Conservation (phyloP, 2,329 filamentous ascomycete genomes). For the Cytospora schulzeri region DNA sequence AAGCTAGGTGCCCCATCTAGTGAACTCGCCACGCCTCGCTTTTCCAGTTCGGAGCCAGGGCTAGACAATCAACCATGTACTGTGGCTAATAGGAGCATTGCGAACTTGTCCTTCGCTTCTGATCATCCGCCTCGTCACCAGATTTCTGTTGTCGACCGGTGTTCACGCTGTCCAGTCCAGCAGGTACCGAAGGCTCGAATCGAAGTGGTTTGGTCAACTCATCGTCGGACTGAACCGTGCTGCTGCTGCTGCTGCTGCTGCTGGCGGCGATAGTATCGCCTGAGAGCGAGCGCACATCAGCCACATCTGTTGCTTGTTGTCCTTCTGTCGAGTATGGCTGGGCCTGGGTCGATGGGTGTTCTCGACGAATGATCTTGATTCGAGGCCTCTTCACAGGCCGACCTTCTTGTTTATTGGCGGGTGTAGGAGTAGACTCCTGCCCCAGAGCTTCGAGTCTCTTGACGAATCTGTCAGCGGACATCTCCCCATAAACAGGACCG, state of each 20-base stretch:
- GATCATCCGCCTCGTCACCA: no score
- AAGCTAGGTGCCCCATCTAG: no score
- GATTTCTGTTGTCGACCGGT: no score
- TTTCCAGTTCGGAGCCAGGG: no score
- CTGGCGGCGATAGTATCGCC: conserved; percentile 14
- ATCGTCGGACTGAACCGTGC: background rate
- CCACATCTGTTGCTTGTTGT: background rate
- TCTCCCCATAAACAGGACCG: background rate
- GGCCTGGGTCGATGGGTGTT: background rate
- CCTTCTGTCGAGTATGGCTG: background rate
- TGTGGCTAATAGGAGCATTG: no score
- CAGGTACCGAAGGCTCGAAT: no score
- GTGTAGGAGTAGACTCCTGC: background rate
- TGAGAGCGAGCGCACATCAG: conserved; percentile 10
- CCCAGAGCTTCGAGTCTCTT: conserved; percentile 3
- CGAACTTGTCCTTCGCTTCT: no score
- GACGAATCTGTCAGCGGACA: conserved; percentile 5
- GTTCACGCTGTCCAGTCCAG: background rate
- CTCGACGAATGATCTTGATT: background rate
- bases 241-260: conserved; percentile 5
- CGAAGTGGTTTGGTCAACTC: background rate
- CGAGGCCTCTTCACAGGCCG: background rate
- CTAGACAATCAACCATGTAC: no score
- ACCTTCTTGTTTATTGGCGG: background rate
- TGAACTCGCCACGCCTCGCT: no score